Conservation (phyloP, 805 yeast species). For the Candida rishiriensis region DNA sequence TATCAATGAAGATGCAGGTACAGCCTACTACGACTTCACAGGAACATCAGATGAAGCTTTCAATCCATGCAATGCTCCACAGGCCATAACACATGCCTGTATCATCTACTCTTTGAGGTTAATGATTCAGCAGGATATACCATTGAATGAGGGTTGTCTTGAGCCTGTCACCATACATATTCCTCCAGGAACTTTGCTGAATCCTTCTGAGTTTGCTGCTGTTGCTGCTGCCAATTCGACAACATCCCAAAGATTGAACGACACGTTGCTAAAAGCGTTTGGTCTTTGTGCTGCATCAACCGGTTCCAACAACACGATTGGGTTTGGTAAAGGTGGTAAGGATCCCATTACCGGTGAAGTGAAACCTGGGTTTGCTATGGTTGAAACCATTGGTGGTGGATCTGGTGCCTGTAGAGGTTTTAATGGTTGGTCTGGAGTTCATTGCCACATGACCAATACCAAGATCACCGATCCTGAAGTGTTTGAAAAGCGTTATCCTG, state of each 20-base stretch:
- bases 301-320: conserved; percentile 84
- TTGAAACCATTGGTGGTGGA: conserved; percentile 55
- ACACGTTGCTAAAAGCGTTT: conserved; percentile 76
- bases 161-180: conserved; percentile 27
- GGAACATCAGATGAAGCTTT: conserved; percentile 50
- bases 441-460: conserved; percentile 33
- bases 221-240: conserved; percentile 52
- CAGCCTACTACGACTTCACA: conserved; percentile 47
- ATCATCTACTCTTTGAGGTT: conserved; percentile 47
- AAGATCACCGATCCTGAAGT: conserved; percentile 51
- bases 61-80: conserved; percentile 52
- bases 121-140: conserved; percentile 49
- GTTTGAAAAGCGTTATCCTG: conserved; percentile 49
- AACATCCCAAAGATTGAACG: conserved; percentile 85
- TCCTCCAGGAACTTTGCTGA: conserved; percentile 32
- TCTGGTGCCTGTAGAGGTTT: conserved; percentile 45
- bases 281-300: conserved; percentile 83
- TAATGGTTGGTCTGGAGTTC: conserved; percentile 45
- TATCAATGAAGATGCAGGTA: conserved; percentile 37
- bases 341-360: conserved; percentile 43
- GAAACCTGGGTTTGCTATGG: conserved; percentile 44
- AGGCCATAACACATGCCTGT: conserved; percentile 48
- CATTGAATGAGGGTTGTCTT: conserved; percentile 51
- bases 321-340: conserved; percentile 54
- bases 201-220: conserved; percentile 43